A percentile compares a stretch with the other conserved stretches of the same genome.
Conservation (phyloP, 1,139 yeast species). For the Pneumocystis carinii region DNA sequence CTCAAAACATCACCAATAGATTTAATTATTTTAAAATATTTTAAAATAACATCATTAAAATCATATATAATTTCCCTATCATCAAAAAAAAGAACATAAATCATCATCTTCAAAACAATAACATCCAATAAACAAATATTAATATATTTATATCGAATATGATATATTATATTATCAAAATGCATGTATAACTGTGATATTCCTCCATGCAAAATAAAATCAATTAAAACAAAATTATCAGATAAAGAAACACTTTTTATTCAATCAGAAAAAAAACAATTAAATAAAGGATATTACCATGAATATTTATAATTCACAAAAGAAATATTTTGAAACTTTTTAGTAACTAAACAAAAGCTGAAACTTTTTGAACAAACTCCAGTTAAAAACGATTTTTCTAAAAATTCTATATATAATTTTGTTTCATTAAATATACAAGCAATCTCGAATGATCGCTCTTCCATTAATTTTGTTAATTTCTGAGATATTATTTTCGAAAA, state of each 20-base stretch:
- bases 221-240: background rate
- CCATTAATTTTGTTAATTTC: background rate
- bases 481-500: background rate
- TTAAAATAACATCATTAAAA: background rate
- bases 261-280: background rate
- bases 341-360: background rate
- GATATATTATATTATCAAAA: background rate
- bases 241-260: background rate
- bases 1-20: background rate
- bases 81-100: background rate
- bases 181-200: background rate
- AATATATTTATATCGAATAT: background rate
- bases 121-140: background rate
- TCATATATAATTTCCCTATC: background rate
- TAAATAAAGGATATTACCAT: background rate
- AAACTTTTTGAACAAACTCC: background rate
- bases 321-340: background rate
- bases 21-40: background rate
- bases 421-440: background rate
- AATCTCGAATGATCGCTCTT: background rate
- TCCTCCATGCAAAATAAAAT: background rate
- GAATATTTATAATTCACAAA: background rate
- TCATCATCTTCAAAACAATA: background rate
- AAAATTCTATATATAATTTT: background rate
- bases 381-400: background rate